These are phyloP conservation scores for Termitomyces sp. DNA, from an alignment of 768 basidiomycete genomes.

Conservation along the genomic window DNA sequence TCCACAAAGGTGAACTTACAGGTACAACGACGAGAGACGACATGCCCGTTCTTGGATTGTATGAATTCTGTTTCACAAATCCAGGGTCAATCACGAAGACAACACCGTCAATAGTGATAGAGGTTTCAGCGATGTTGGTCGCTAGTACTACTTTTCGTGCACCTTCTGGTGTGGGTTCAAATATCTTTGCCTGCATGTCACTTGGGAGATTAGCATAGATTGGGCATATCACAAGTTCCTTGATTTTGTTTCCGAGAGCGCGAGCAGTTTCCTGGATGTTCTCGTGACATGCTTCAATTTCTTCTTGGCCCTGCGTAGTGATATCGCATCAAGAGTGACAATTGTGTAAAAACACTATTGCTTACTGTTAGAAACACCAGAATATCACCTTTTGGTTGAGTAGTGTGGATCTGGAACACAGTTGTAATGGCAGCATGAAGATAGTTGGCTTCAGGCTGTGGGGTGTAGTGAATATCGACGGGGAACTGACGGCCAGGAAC, in stretches of 20 bases:
- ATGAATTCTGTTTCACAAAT: slow-evolving; percentile 98
- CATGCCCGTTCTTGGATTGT: slow-evolving; percentile 99
- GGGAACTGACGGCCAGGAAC: slow-evolving; percentile 97
- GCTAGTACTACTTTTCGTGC: slow-evolving; percentile 97
- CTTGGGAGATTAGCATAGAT: slow-evolving; percentile 99
- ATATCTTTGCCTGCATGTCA: slow-evolving; percentile 99
- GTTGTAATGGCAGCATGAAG: slow-evolving; percentile 98
- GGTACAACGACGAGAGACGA: slow-evolving; percentile 95
- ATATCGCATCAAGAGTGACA: background rate
- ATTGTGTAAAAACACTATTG: background rate
- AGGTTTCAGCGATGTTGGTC: slow-evolving; percentile 99
- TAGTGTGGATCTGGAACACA: slow-evolving; percentile 98
- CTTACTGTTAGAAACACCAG: slow-evolving; percentile 93
- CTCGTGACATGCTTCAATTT: slow-evolving; percentile 97
- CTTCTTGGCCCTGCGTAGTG: slow-evolving; percentile 83
- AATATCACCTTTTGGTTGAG: slow-evolving; percentile 96
- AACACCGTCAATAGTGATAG: slow-evolving; percentile 98
- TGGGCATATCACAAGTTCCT: slow-evolving; percentile 92
- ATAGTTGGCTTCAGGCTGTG: slow-evolving; percentile 99
- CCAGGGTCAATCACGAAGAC: slow-evolving; percentile 99
- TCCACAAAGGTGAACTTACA: slow-evolving; percentile 44
- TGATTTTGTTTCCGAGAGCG: slow-evolving; percentile 93
- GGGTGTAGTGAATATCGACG: slow-evolving; percentile 98
- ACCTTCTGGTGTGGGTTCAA: slow-evolving; percentile 96
- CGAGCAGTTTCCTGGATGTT: slow-evolving; percentile 94